phyloP scores from a whole-genome alignment of 1,284 basidiomycete species.

The Ceratobasidium sp. region DNA sequence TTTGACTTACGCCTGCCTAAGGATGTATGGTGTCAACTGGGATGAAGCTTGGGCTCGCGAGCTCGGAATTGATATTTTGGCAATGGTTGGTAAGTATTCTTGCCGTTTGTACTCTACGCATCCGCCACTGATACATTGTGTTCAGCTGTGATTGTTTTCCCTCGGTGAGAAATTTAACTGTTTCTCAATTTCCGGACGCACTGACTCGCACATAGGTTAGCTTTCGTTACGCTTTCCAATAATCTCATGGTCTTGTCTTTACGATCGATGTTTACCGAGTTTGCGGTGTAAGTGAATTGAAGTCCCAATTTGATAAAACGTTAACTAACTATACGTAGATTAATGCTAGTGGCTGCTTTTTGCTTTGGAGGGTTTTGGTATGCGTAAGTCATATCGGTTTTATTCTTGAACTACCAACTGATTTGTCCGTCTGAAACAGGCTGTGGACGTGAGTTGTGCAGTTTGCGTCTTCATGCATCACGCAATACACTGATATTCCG shows the following conservation, averaged over 20 bases:
- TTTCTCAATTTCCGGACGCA: background rate
- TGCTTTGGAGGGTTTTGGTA: slow-evolving; percentile 92
- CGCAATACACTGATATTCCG: background rate
- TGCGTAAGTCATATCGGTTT: slow-evolving; percentile 65
- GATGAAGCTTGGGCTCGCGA: slow-evolving; percentile 66
- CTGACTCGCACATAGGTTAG: too few relatives aligned
- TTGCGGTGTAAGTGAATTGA: slow-evolving; percentile 58
- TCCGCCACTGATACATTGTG: slow-evolving; percentile 56
- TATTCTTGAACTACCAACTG: slow-evolving; percentile 10
- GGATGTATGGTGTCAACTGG: slow-evolving; percentile 76
- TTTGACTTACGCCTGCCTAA: slow-evolving; percentile 75
- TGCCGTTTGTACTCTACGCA: slow-evolving; percentile 20
- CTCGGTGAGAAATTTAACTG: slow-evolving; percentile 62
- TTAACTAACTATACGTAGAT: slow-evolving; percentile 41
- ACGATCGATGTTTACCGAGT: slow-evolving; percentile 83
- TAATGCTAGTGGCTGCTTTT: slow-evolving; percentile 90
- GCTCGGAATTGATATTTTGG: slow-evolving; percentile 75
- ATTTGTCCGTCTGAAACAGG: background rate
- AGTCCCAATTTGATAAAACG: background rate
- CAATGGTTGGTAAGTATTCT: slow-evolving; percentile 40
- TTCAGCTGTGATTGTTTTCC: slow-evolving; percentile 88
- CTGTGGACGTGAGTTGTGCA: slow-evolving; percentile 32
- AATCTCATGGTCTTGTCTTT: slow-evolving; percentile 76
- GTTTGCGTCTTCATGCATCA: background rate
- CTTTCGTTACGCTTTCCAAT: slow-evolving; percentile 87